A percentile compares a stretch with the other conserved stretches of the same genome.
Evolutionary conservation across 2,329 filamentous ascomycete species (phyloP).

Genomic region (Ceratocystis albifundus): DNA sequence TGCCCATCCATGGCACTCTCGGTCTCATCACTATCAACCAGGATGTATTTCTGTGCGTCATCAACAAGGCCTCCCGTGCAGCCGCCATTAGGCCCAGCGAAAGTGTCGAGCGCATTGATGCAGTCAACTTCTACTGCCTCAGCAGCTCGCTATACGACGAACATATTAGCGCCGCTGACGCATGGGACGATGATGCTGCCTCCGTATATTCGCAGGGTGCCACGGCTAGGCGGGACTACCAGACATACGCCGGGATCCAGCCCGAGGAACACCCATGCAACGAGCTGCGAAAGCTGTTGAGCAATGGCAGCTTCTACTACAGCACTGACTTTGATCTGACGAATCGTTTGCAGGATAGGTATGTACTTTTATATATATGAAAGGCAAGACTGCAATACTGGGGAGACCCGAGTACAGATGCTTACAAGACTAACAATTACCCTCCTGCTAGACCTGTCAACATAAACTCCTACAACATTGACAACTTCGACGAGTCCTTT

Average conservation of each 20-base stretch:
- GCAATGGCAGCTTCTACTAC: constrained; percentile 94
- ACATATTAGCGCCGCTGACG: constrained; percentile 44
- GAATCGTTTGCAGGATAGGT: constrained; percentile 82
- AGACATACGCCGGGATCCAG: constrained; percentile 32
- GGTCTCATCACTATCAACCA: constrained; percentile 72
- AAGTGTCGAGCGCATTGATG: constrained; percentile 74
- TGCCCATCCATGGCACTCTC: constrained; percentile 72
- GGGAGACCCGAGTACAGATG: too few relatives aligned
- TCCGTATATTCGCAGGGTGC: constrained; percentile 38
- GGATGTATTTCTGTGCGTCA: constrained; percentile 84
- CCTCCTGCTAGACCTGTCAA: constrained; percentile 51
- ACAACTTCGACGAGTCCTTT: constrained; percentile 84
- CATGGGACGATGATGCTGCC: constrained; percentile 40
- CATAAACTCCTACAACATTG: constrained; percentile 70
- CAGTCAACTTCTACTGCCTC: constrained; percentile 86
- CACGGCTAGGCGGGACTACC: constrained; percentile 27
- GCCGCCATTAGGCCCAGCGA: constrained; percentile 78
- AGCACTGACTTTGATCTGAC: constrained; percentile 97
- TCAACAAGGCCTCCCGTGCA: constrained; percentile 66
- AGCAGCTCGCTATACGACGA: constrained; percentile 80
- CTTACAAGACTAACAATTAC: not conserved
- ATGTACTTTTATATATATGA: constrained; percentile 21
- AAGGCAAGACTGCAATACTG: too few relatives aligned
- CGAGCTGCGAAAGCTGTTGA: constrained; percentile 80
- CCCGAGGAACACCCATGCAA: constrained; percentile 76